Conservation (phyloP, 2,329 filamentous ascomycete genomes). For the Aspergillus sergii region DNA sequence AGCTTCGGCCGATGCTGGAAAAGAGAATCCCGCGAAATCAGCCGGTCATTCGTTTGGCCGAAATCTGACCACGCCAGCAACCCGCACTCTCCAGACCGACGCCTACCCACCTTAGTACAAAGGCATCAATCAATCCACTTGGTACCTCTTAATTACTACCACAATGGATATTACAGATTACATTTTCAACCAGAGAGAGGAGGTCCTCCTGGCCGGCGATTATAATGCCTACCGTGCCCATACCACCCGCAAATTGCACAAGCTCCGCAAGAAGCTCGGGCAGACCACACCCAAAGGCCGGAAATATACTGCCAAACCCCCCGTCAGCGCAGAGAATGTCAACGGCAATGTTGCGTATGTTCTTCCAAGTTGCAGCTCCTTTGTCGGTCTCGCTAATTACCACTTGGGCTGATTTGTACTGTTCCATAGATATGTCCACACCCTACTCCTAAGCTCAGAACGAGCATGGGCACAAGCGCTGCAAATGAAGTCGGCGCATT, state of each 20-base stretch:
- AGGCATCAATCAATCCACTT: conserved; percentile 6
- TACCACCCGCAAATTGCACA: conserved; percentile 78
- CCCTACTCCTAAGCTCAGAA: conserved; percentile 85
- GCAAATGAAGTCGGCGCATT: conserved; percentile 84
- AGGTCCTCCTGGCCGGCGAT: conserved; percentile 84
- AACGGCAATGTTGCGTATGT: conserved; percentile 73
- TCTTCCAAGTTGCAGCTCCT: neutral
- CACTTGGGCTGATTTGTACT: neutral
- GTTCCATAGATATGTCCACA: conserved; percentile 65
- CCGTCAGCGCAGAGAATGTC: conserved; percentile 75
- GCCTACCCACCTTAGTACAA: conserved; percentile 19
- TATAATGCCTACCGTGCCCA: conserved; percentile 82
- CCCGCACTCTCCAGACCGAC: conserved; percentile 23
- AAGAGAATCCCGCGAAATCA: conserved; percentile 28
- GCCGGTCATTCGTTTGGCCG: conserved; percentile 38
- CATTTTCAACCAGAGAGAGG: conserved; percentile 75
- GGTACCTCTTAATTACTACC: neutral
- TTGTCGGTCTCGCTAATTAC: neutral
- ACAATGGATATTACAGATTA: conserved; percentile 89
- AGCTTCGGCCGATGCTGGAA: conserved; percentile 27
- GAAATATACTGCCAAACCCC: conserved; percentile 75
- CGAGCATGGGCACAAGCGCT: conserved; percentile 94
- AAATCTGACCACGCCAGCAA: conserved; percentile 28
- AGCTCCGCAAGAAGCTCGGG: conserved; percentile 80
- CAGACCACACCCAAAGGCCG: conserved; percentile 81